Evolutionary conservation across 345 rosid species (phyloP), one percentile per base, ranked within the genome.

Genomic region (Ricinus communis): DNA sequence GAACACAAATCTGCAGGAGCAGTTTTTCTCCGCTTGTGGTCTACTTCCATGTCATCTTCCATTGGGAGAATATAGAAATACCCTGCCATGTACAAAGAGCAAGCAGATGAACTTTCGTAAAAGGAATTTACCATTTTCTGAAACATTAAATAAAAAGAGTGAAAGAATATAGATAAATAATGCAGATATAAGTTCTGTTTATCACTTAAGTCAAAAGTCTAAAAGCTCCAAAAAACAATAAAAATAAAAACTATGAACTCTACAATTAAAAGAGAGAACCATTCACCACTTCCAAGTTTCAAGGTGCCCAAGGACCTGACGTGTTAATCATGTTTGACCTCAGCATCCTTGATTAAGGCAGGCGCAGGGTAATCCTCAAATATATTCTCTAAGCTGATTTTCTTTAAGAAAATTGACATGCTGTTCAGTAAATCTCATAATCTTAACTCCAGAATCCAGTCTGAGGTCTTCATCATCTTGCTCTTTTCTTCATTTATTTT

Each of bases 21-120:
- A 21, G 54, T n/a, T 18, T 27, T 43, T 18, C 45, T 52, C 40
- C 11, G 66, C 33, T 21, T 61, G 10, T 47, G 1, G 38, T 53
- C 69, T 33, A 45, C 19, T 64, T 69, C 59, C 49, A 5, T 53
- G 33, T 18, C 64, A 43, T 61, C 59, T 47, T 52, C 80, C 80
- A 77, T 77, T 36, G 14, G 45, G 52, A 58, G 1, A 70, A 55
- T 40, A 21, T 14, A 47, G 9, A 47, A 16, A 14, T 36, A 63
- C 25, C 13, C 71, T 40, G 51, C 36, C 18, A 31, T 8, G 28
- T 24, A 41, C 19, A 62, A 40, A 22, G 13, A 21, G 16, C 36
- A 40, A 15, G 36, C 18, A 55, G 30, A 27, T 55, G 60, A 55
- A 55, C 8, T 5, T 3, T 25, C 27, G 19, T 4, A 27, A 27